Conservation (phyloP, 192 early-diverging fungal genomes). For the Backusella psychrophila region DNA sequence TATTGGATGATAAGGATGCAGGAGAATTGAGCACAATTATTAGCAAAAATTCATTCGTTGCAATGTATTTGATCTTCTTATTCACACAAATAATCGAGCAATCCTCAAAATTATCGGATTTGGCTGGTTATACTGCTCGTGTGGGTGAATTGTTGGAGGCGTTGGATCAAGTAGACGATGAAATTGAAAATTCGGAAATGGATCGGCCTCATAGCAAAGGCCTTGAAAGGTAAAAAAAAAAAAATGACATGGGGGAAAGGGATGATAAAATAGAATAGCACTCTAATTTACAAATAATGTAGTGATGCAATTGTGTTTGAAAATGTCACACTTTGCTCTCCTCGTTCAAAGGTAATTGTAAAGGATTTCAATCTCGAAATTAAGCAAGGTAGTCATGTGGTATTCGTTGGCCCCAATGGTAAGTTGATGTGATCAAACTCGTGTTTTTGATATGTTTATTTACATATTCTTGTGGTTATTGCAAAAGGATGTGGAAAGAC, state of each 20-base stretch:
- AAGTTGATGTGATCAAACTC: not conserved
- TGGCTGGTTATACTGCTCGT: slow-evolving; percentile 83
- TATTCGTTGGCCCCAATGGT: slow-evolving; percentile 79
- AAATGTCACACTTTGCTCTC: slow-evolving; percentile 31
- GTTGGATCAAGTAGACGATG: slow-evolving; percentile 50
- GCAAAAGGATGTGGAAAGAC: slow-evolving; percentile 71
- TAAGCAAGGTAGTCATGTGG: slow-evolving; percentile 51
- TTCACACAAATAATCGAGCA: slow-evolving; percentile 74
- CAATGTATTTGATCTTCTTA: slow-evolving; percentile 80
- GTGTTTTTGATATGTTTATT: not conserved
- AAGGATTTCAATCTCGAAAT: slow-evolving; percentile 49
- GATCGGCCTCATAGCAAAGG: slow-evolving; percentile 43
- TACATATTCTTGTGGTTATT: not conserved
- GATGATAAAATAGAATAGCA: not conserved
- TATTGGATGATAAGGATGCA: slow-evolving; percentile 66
- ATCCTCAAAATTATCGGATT: slow-evolving; percentile 64
- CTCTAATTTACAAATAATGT: not conserved
- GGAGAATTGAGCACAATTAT: slow-evolving; percentile 76
- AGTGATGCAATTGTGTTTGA: slow-evolving; percentile 35
- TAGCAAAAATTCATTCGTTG: slow-evolving; percentile 78
- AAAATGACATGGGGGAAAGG: not conserved
- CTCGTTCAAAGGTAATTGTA: slow-evolving; percentile 36
- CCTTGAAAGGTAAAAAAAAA: slow-evolving; percentile 12
- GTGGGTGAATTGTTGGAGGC: slow-evolving; percentile 78
- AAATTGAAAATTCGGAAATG: slow-evolving; percentile 47